These are phyloP conservation scores for Sporothrix luriei DNA, from an alignment of 2,329 filamentous ascomycete species.

Conservation along the genomic window DNA sequence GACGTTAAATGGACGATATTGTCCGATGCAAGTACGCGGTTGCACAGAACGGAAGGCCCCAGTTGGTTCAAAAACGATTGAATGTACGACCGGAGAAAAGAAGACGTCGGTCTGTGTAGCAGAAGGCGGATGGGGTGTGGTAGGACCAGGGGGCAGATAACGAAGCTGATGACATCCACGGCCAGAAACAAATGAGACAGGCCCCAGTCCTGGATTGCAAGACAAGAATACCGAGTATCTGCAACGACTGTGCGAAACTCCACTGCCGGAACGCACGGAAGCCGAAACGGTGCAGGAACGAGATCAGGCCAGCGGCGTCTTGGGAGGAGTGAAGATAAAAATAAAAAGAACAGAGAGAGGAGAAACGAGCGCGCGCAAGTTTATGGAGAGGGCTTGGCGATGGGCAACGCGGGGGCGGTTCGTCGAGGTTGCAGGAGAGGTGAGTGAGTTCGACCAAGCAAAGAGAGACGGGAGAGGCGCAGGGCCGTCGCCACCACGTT, in stretches of 20 bases:
- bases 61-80: slow-evolving; percentile 12
- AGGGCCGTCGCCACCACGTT: background rate
- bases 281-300: slow-evolving; percentile 13
- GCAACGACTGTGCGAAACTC: slow-evolving; percentile 12
- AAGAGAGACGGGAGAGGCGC: background rate
- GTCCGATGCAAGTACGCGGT: slow-evolving; percentile 19
- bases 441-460: background rate
- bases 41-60: background rate
- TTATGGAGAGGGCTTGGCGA: slow-evolving; percentile 22
- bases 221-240: background rate
- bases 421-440: background rate
- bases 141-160: slow-evolving; percentile 12
- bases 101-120: background rate
- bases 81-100: background rate
- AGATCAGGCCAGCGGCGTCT: background rate
- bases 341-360: background rate
- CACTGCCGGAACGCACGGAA: slow-evolving; percentile 14
- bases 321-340: background rate
- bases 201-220: background rate
- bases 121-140: background rate
- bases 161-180: background rate
- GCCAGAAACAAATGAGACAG: background rate
- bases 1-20: background rate
- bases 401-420: slow-evolving; percentile 8
- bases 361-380: slow-evolving; percentile 33